A percentile compares a stretch with the other conserved stretches of the same genome.
phyloP scores from a whole-genome alignment of 208 protist genomes.

The Trypanosoma boissoni region DNA sequence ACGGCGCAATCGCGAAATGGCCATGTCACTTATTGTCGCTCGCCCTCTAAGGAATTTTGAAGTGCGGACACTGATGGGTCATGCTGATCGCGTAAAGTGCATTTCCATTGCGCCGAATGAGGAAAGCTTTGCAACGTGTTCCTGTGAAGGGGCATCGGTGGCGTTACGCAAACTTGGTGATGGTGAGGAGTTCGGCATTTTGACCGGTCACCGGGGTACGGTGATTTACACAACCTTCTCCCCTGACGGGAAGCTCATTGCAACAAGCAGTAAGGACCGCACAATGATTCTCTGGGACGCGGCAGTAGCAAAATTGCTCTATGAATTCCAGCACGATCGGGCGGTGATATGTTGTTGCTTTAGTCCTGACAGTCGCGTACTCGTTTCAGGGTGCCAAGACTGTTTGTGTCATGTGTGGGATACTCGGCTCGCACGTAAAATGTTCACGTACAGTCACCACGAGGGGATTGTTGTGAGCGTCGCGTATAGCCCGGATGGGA shows the following conservation, averaged over 20 bases:
- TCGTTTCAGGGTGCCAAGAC: conserved; percentile 88
- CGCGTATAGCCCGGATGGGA: conserved; percentile 75
- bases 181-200: conserved; percentile 73
- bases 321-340: conserved; percentile 72
- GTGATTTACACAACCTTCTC: conserved; percentile 82
- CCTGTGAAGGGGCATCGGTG: conserved; percentile 80
- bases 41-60: conserved; percentile 39
- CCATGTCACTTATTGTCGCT: background rate
- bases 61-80: conserved; percentile 42
- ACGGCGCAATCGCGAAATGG: too few species aligned
- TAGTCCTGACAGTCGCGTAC: conserved; percentile 72
- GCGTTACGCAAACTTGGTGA: conserved; percentile 47
- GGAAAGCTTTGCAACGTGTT: conserved; percentile 78
- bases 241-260: conserved; percentile 83
- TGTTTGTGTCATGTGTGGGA: conserved; percentile 86
- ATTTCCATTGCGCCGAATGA: conserved; percentile 69
- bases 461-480: conserved; percentile 84
- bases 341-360: conserved; percentile 91
- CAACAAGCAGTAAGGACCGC: conserved; percentile 86
- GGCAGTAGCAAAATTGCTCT: conserved; percentile 68
- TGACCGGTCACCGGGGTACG: conserved; percentile 82
- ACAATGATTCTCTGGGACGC: conserved; percentile 90
- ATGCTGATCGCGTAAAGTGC: conserved; percentile 83
- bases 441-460: conserved; percentile 63
- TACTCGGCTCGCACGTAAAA: conserved; percentile 58